Percentiles rank a stretch among this genome's conserved stretches.
These are phyloP conservation scores for Volvox carteri DNA, from an alignment of 163 green algal species.

Conservation along the genomic window DNA sequence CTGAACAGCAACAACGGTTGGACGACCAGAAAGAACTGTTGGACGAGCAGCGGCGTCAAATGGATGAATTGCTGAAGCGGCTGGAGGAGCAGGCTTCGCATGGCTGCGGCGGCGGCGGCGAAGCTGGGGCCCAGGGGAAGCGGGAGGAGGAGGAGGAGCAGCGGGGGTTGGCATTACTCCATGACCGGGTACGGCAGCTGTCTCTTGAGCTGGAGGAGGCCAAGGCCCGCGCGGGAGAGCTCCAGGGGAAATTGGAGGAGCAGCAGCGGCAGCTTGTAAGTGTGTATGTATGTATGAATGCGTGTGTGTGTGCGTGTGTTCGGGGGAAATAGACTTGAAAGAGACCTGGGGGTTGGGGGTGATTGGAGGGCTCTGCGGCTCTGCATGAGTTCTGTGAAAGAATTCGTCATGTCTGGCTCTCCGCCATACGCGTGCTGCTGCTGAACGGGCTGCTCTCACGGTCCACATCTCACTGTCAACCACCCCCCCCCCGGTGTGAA, in stretches of 20 bases:
- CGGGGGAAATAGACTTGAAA: too few species aligned
- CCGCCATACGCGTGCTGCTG: too few species aligned
- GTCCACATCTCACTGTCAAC: too few species aligned
- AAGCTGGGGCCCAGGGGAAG: neutral
- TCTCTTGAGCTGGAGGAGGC: neutral
- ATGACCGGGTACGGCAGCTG: neutral
- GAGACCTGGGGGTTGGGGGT: too few species aligned
- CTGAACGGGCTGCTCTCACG: too few species aligned
- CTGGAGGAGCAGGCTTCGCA: neutral
- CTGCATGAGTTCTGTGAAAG: too few species aligned
- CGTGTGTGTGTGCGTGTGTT: too few species aligned
- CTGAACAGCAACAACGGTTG: neutral
- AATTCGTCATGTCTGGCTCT: too few species aligned
- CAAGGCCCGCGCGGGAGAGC: neutral
- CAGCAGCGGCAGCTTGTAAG: constrained; percentile 30
- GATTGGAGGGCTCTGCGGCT: too few species aligned
- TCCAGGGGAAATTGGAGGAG: neutral
- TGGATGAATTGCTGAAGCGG: constrained; percentile 7
- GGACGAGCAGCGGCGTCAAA: neutral
- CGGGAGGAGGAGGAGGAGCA: neutral
- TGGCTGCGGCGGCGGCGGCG: too few species aligned
- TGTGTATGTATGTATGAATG: too few species aligned
- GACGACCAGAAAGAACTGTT: neutral
- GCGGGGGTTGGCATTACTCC: neutral
- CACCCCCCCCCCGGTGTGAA: too few species aligned